These are phyloP conservation scores for Plasmodium fragile DNA, from an alignment of 169 alveolate genomes.

Conservation along the genomic window DNA sequence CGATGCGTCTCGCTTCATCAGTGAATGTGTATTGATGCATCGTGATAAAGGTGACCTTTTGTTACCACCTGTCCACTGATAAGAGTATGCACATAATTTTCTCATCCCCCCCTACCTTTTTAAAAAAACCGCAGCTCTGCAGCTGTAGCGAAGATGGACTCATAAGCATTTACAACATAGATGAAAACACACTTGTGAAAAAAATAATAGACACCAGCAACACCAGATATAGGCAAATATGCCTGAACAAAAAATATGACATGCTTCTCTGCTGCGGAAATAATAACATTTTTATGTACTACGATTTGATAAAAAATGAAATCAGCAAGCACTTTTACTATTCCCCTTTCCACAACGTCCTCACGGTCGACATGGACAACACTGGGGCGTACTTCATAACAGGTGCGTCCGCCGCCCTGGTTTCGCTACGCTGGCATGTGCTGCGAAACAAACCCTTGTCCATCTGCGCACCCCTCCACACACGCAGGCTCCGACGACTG, in stretches of 20 bases:
- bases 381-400: constrained; percentile 58
- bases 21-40: neutral
- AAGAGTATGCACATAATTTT: neutral
- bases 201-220: constrained; percentile 37
- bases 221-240: constrained; percentile 52
- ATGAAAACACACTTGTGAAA: constrained; percentile 25
- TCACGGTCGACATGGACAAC: constrained; percentile 49
- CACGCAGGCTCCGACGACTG: constrained; percentile 61
- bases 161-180: constrained; percentile 37
- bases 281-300: constrained; percentile 66
- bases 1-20: neutral
- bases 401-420: neutral
- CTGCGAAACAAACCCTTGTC: neutral
- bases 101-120: neutral
- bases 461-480: neutral
- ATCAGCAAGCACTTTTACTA: constrained; percentile 53
- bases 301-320: constrained; percentile 54
- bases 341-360: constrained; percentile 65
- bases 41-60: neutral
- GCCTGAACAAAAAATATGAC: constrained; percentile 42
- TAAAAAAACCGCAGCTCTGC: constrained; percentile 12
- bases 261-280: constrained; percentile 64
- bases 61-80: neutral
- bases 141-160: constrained; percentile 68
- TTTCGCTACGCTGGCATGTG: neutral